Base-by-base conservation (phyloP, 2,329 filamentous ascomycete genomes). In the Scedosporium apiospermum region DNA sequence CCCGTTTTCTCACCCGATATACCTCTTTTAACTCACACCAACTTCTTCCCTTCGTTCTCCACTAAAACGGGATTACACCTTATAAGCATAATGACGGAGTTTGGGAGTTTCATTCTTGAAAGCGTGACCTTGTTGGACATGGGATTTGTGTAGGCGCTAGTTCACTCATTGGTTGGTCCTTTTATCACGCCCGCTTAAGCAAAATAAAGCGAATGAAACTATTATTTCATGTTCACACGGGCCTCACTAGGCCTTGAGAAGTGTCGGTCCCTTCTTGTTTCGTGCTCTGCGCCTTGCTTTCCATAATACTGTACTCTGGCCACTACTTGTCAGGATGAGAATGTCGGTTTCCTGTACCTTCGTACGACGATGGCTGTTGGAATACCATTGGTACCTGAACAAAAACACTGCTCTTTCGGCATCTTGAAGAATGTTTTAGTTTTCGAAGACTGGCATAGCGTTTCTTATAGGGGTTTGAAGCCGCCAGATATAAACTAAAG, bases 51-150 rank as follows among this genome's bases (percentile, higher is more conserved):
- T 53, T 51, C 18, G 27, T 44, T 18, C 26, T 27, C 27, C 3
- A 26, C 14, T 21, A 21, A 57, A 57, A n/a, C 51, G 51, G 51
- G 51, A 57, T 57, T 16, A 23, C 21, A 57, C 44, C 44, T 49
- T 55, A 55, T n/a, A 21, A 38, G 55, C 55, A 58, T 58, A 38
- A 58, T 38, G 55, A 58, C 55, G 55, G 55, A 58, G 55, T 58
- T 58, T 58, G 12, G 27, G 51, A 57, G 51, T 57, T 57, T 49
- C 44, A 18, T 21, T 49, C 44, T 49, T 21, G 16, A n/a, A 18
- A 38, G 44, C 44, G 44, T 10, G 18, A 18, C 16, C 44, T 21
- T 49, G 6, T 49, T 49, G 18, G 44, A 49, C 44, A 49, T 49
- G 44, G 44, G 18, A 21, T 21, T 49, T 21, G 44, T 18, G 18